Base-by-base conservation (phyloP, 345 rosid genomes). In the Durio zibethinus region DNA sequence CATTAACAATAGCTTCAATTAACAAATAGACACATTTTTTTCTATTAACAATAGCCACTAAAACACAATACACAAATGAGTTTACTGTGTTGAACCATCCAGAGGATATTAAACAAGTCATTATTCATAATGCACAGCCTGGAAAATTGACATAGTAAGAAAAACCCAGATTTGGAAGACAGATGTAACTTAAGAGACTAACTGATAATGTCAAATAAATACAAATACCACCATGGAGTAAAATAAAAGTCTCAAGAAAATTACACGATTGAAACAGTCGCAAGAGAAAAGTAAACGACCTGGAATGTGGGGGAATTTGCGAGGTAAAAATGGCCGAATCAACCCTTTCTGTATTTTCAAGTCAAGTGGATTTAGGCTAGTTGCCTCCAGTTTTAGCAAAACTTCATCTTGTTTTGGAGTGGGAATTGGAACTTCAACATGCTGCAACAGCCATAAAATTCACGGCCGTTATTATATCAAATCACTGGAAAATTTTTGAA, bases 221-320 rank as follows among this genome's bases (percentile, higher is more conserved):
- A 63, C 45, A 35, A 63, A 63, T 64, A 20, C 47, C 45, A 64
- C 25, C n/a, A 5, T 25, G 14, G 20, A 64, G 43, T 64, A 9
- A 64, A 64, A 10, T 0, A 64, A 64, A 47, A 64, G 27, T 20
- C 69, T 4, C 14, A 10, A 64, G 7, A 70, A 70, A 10, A 48
- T 47, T 69, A 5, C 40, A 29, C 48, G 27, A 29, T 20, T 35
- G 16, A 50, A 69, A 70, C 60, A 8, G 59, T n/a, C 36, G 20
- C 11, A 40, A 21, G 35, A 16, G 27, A 75, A 33, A 36, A 76
- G 27, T 21, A 36, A 21, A 47, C 23, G 87, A 94, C 98, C 86
- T 10, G 98, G 97, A 56, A 89, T 83, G 80, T 72, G 80, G 52
- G 97, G 97, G 81, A 94, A 92, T 73, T 82, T 90, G 87, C 83